Percentiles rank a stretch among this genome's conserved stretches.
These are phyloP conservation scores for Trichoderma arundinaceum DNA, from an alignment of 2,329 filamentous ascomycete species.

Conservation along the genomic window DNA sequence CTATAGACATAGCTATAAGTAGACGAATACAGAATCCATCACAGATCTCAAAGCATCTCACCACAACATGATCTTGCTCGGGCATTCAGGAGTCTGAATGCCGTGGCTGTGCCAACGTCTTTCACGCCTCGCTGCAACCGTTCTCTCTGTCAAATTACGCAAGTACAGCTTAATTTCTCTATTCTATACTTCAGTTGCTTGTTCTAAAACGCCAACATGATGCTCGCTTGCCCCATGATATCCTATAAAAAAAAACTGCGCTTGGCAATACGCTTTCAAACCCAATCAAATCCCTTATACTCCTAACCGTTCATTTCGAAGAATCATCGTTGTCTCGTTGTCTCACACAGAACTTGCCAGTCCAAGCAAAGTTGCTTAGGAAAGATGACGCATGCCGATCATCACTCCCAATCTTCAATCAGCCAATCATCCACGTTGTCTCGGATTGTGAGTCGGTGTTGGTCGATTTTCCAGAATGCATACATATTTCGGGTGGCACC, in stretches of 20 bases:
- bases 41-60: not conserved
- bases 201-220: conserved; percentile 11
- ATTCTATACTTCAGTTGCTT: conserved; percentile 21
- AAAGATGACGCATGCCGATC: not conserved
- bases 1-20: conserved; percentile 22
- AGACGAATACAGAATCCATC: conserved; percentile 23
- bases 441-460: conserved; percentile 69
- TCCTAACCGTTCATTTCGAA: conserved; percentile 1
- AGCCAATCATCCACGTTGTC: conserved; percentile 70
- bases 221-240: conserved; percentile 25
- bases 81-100: conserved; percentile 19
- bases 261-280: conserved; percentile 10
- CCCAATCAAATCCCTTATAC: conserved; percentile 22
- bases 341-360: not conserved
- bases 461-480: conserved; percentile 72
- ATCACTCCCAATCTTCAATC: conserved; percentile 60
- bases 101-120: not conserved
- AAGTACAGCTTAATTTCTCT: conserved; percentile 26
- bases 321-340: not conserved
- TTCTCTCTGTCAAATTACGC: conserved; percentile 3
- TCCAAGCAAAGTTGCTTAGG: conserved; percentile 29
- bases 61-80: not conserved
- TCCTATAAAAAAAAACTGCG: conserved; percentile 13
- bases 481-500: conserved; percentile 67
- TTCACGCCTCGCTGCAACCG: not conserved